phyloP scores from a whole-genome alignment of 2,329 filamentous ascomycete genomes.

The Penicillium sp. region DNA sequence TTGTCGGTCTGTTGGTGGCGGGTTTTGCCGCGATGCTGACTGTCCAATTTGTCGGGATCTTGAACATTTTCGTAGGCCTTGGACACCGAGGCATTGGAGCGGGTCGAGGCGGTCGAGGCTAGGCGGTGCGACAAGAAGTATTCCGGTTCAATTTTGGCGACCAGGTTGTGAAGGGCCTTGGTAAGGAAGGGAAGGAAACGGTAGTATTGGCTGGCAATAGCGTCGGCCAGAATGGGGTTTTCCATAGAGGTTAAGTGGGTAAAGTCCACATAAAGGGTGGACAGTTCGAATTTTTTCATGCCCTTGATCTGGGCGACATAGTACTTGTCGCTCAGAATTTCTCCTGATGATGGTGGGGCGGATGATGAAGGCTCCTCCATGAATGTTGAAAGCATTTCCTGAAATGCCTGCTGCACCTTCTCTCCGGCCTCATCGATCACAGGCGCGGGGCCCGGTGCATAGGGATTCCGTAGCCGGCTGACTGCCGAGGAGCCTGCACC shows the following conservation, averaged over 20 bases:
- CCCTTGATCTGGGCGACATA: slow-evolving; percentile 68
- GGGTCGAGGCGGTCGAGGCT: slow-evolving; percentile 67
- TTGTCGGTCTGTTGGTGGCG: slow-evolving; percentile 96
- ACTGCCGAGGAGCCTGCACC: slow-evolving; percentile 53
- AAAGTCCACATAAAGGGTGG: slow-evolving; percentile 67
- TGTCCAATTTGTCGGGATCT: slow-evolving; percentile 51
- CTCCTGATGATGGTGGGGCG: slow-evolving; percentile 53
- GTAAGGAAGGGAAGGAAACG: slow-evolving; percentile 91
- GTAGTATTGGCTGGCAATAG: slow-evolving; percentile 88
- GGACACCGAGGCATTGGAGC: slow-evolving; percentile 64
- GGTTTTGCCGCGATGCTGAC: slow-evolving; percentile 65
- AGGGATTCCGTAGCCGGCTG: slow-evolving; percentile 50
- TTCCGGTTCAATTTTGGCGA: slow-evolving; percentile 88
- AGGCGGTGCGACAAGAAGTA: slow-evolving; percentile 94
- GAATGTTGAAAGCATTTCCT: slow-evolving; percentile 63
- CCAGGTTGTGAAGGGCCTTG: slow-evolving; percentile 84
- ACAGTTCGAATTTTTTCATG: slow-evolving; percentile 60
- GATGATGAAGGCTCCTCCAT: slow-evolving; percentile 59
- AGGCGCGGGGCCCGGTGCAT: slow-evolving; percentile 55
- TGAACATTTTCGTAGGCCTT: slow-evolving; percentile 63
- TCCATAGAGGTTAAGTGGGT: slow-evolving; percentile 77
- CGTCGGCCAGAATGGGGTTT: slow-evolving; percentile 78
- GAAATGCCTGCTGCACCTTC: slow-evolving; percentile 62
- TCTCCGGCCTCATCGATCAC: slow-evolving; percentile 63
- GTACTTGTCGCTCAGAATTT: slow-evolving; percentile 61